Conservation (phyloP, 2,329 filamentous ascomycete species). For the Metarhizium rileyi region DNA sequence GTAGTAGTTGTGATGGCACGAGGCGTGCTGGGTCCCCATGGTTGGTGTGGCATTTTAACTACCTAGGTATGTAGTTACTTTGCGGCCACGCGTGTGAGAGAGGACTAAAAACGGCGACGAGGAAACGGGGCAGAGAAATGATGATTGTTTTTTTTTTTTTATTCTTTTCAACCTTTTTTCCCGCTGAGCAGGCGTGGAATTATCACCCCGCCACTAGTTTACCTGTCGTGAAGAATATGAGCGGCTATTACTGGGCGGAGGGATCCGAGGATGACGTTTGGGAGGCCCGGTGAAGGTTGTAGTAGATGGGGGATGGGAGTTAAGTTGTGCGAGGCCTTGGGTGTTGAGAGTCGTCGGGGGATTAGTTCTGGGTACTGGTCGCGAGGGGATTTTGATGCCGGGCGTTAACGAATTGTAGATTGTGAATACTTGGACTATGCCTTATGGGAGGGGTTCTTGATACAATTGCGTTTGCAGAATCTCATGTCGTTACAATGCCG, state of each 20-base stretch:
- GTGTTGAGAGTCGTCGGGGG: neutral
- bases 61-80: too few species aligned
- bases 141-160: too few species aligned
- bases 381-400: too few species aligned
- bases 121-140: too few species aligned
- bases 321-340: constrained; percentile 2
- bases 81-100: too few species aligned
- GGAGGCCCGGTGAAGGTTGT: constrained; percentile 13
- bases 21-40: neutral
- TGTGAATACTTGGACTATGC: neutral
- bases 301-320: constrained; percentile 8
- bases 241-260: constrained; percentile 24
- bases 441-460: neutral
- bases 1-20: neutral
- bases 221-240: constrained; percentile 28
- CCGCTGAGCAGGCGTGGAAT: too few species aligned
- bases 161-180: too few species aligned
- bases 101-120: too few species aligned
- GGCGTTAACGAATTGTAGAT: too few species aligned
- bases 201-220: constrained; percentile 6
- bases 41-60: too few species aligned
- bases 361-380: too few species aligned
- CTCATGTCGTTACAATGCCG: neutral
- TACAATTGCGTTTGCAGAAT: neutral
- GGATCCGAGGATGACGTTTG: constrained; percentile 16